These are phyloP conservation scores for Ceratocystis eucalypticola DNA, from an alignment of 2,329 filamentous ascomycete species.

Conservation along the genomic window DNA sequence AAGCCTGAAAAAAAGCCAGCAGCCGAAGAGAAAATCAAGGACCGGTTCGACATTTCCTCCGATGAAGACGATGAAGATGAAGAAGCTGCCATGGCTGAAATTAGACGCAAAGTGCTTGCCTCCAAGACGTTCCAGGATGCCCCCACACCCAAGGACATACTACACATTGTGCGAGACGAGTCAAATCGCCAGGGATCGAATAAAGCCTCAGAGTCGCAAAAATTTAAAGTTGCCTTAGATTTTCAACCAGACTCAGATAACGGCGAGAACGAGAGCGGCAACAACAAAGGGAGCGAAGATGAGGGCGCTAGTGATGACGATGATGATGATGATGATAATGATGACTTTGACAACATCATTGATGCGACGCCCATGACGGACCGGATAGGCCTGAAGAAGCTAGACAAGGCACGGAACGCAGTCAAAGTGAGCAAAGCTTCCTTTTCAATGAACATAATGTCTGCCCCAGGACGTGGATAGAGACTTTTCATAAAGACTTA, in stretches of 20 bases:
- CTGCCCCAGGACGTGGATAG: slow-evolving; percentile 32
- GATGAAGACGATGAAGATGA: slow-evolving; percentile 79
- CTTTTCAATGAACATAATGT: slow-evolving; percentile 37
- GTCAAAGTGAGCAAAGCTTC: slow-evolving; percentile 37
- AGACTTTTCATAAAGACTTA: background rate
- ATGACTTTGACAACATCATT: slow-evolving; percentile 86
- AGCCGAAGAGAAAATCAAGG: slow-evolving; percentile 31
- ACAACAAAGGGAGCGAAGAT: slow-evolving; percentile 31
- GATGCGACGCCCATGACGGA: slow-evolving; percentile 83
- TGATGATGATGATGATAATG: slow-evolving; percentile 41
- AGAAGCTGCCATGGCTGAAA: slow-evolving; percentile 76
- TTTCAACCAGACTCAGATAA: slow-evolving; percentile 58
- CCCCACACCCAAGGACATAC: slow-evolving; percentile 33
- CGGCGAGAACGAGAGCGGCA: slow-evolving; percentile 25
- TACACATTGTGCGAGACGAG: slow-evolving; percentile 21
- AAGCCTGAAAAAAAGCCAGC: slow-evolving; percentile 29
- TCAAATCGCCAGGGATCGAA: slow-evolving; percentile 5
- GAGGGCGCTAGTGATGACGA: slow-evolving; percentile 29
- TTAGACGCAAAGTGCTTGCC: slow-evolving; percentile 75
- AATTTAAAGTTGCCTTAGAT: slow-evolving; percentile 38
- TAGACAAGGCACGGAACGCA: slow-evolving; percentile 42
- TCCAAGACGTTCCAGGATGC: slow-evolving; percentile 64
- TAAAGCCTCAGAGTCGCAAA: slow-evolving; percentile 39
- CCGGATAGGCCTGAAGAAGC: slow-evolving; percentile 51
- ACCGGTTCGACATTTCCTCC: slow-evolving; percentile 65